Evolutionary conservation across 192 early-diverging fungal genomes (phyloP), one percentile per base, ranked within the genome.

Genomic region (Helicostylum pulchrum): DNA sequence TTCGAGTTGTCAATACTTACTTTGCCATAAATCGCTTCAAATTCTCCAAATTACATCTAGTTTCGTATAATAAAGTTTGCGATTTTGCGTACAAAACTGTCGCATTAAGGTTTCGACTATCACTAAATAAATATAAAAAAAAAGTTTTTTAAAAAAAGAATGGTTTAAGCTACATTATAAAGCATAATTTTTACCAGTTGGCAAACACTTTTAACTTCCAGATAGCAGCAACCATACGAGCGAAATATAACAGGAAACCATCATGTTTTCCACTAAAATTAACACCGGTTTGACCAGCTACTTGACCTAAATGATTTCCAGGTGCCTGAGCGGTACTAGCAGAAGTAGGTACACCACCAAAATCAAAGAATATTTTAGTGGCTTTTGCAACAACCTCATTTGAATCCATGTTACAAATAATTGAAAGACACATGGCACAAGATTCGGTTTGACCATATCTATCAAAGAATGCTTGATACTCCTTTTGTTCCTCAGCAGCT

Each of bases 391-490:
- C 15, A 2, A 58, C 12, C 14, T 49, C 60, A 34, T 10, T 49
- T 1, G 4, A 21, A 11, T 8, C 20, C 17, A 7, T 19, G 7
- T 11, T 17, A 21, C 30, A 53, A 51, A 89, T 74, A 55, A 95
- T 83, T 1, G 85, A 84, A 4, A 93, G 77, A 68, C 89, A 91
- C 93, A 97, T 94, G 36, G 92, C 90, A 62, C 92, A 95, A 14
- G 87, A 77, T 70, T 94, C 87, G 34, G 79, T 77, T 9, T 76
- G 65, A 0, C 86, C 86, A 62, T 84, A 94, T 5, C 68, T 77
- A 43, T 68, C 64, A 19, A 87, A 71, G 67, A 88, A 66, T 61
- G 63, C 9, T 30, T 30, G 15, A 23, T 62, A 43, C 39, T 68
- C 59, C 7, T 31, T 52, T 7, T 65, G 36, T 9, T 52, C 49